phyloP scores from a whole-genome alignment of 1,284 basidiomycete species.

The Inonotus obliquus region DNA sequence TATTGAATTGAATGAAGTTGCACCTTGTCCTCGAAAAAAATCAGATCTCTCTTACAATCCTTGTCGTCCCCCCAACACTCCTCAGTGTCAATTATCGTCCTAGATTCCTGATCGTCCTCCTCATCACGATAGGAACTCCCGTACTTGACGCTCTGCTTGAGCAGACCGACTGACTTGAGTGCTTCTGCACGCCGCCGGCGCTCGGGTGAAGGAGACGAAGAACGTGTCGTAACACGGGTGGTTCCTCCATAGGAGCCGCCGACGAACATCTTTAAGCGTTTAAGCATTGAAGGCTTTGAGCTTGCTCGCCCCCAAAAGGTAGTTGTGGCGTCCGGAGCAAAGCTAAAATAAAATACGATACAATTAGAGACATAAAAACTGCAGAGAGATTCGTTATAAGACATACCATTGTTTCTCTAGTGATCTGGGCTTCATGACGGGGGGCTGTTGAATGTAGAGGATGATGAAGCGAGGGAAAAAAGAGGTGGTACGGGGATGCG shows the following conservation, averaged over 20 bases:
- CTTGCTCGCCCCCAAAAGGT: not conserved
- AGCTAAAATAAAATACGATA: not conserved
- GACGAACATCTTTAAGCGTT: slow-evolving; percentile 4
- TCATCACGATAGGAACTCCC: slow-evolving; percentile 11
- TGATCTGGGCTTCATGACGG: not conserved
- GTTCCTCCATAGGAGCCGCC: not conserved
- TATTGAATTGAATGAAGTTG: not conserved
- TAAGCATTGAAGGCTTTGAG: not conserved
- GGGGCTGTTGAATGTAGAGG: not conserved
- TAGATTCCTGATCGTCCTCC: not conserved
- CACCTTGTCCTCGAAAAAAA: slow-evolving; percentile 1
- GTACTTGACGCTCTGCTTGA: slow-evolving; percentile 14
- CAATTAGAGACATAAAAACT: no score
- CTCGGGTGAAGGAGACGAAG: not conserved
- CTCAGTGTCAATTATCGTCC: not conserved
- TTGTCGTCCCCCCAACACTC: not conserved
- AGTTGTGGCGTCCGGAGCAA: not conserved
- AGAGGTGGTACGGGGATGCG: not conserved
- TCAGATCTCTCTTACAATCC: not conserved
- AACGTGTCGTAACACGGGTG: no score
- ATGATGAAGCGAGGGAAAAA: not conserved
- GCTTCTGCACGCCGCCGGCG: slow-evolving; percentile 12
- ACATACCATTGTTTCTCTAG: not conserved
- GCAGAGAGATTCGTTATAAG: not conserved
- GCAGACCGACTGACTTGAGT: slow-evolving; percentile 11